Evolutionary conservation across 495 filamentous ascomycete species (phyloP), one percentile per base, ranked within the genome.

Genomic region (Aspergillus biplanus): DNA sequence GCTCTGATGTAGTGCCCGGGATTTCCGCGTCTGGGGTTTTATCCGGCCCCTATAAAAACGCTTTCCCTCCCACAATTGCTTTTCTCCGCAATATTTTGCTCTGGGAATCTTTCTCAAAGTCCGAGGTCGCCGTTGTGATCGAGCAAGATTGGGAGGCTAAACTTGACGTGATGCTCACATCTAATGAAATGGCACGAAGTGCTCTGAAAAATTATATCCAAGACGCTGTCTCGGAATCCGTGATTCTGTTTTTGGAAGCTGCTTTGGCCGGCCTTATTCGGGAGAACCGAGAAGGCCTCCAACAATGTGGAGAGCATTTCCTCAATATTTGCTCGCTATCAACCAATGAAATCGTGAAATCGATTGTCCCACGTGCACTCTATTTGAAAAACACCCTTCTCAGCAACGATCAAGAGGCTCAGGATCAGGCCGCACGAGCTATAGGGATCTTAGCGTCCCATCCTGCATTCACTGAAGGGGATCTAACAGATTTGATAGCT

Each of bases 101-200:
- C 35, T 83, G 89, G 66, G 80, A 90, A 59, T 90, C 91, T 5
- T 80, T 96, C 44, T 76, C 78, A 12, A 76, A 82, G 8, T 80
- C 82, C 6, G 69, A 73, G 0, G 76, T 78, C 11, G 59, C 73
- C 6, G 71, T 89, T 16, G 83, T 83, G 8, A 76, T 92, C 39
- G 89, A 96, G 64, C 85, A 89, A 58, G 91, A 94, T 54, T 97
- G 94, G 94, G 92, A 93, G 63, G 80, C 87, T 31, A 89, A 89
- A 71, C 76, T 97, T 5, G 90, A 92, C 66, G 82, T 86, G 13
- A 75, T 88, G 0, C 79, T 93, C 18, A 80, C 86, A 12, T 88
- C 87, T 6, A 87, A 92, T 69, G 80, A 86, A 47, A 72, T 79
- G 42, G 85, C 82, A 7, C 85, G 92, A 27, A 62, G 75, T 16